Percentiles rank a stretch among this genome's conserved stretches.
These are phyloP conservation scores for Chimonanthus praecox DNA, from an alignment of 164 flowering plant genomes.

Conservation along the genomic window DNA sequence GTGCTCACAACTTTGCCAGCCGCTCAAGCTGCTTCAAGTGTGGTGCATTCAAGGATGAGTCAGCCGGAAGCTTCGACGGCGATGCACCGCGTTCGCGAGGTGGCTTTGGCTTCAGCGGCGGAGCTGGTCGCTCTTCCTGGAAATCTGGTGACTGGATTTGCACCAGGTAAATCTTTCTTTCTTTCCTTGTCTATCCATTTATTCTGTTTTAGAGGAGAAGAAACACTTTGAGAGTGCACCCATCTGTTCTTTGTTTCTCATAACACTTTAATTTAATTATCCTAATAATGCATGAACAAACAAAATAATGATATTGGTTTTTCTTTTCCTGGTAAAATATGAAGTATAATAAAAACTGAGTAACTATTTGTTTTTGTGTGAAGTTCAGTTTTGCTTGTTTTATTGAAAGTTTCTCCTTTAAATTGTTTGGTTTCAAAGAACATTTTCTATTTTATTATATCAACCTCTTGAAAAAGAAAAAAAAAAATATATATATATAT, in stretches of 20 bases:
- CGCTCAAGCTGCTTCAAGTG: constrained; percentile 99
- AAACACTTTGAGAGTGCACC: not conserved
- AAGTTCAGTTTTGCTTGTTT: no score
- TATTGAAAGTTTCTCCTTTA: no score
- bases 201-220: not conserved
- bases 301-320: not conserved
- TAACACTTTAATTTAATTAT: no score
- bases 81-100: constrained; percentile 20
- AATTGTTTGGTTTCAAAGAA: no score
- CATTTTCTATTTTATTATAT: no score
- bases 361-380: no score
- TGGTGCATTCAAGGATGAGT: constrained; percentile 80
- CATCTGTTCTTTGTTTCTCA: not conserved
- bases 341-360: no score
- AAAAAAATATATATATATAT: no score
- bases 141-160: constrained; percentile 99
- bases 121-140: constrained; percentile 64
- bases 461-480: no score
- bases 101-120: constrained; percentile 28
- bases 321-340: no score
- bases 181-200: not conserved
- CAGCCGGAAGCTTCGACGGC: constrained; percentile 28
- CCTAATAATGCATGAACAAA: not conserved
- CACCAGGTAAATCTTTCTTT: constrained; percentile 41
- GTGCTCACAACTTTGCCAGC: constrained; percentile 95